phyloP scores from a whole-genome alignment of 2,329 filamentous ascomycete species.

The Scedosporium boydii region DNA sequence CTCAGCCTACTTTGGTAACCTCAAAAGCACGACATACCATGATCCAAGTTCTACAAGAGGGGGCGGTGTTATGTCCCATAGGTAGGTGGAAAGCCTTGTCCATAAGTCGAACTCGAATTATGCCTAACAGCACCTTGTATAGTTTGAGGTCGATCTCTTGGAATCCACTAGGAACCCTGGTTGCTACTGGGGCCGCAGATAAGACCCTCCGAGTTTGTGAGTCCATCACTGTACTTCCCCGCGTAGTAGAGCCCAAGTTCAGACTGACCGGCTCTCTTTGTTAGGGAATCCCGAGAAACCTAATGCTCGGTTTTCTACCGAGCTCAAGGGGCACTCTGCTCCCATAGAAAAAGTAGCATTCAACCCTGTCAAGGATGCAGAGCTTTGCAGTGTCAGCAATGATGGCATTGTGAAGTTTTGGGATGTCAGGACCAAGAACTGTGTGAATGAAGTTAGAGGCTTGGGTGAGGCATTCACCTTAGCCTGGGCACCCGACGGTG shows the following conservation, averaged over 20 bases:
- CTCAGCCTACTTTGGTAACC: constrained; percentile 51
- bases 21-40: constrained; percentile 64
- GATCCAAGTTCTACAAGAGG: constrained; percentile 48
- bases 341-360: constrained; percentile 68
- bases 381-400: constrained; percentile 63
- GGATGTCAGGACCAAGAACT: constrained; percentile 66
- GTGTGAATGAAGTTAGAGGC: constrained; percentile 58
- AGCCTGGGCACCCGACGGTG: constrained; percentile 64
- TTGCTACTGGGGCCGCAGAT: constrained; percentile 71
- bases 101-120: too few relatives aligned
- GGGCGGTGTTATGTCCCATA: constrained; percentile 42
- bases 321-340: constrained; percentile 58
- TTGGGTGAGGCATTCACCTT: constrained; percentile 61
- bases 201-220: constrained; percentile 64
- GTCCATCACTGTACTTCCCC: constrained; percentile 17
- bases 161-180: constrained; percentile 75
- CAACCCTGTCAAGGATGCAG: constrained; percentile 66
- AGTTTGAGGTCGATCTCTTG: constrained; percentile 76
- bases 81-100: constrained; percentile 18
- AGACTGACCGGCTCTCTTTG: not conserved
- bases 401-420: constrained; percentile 71
- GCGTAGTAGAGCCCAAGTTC: not conserved
- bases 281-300: constrained; percentile 67
- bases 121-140: constrained; percentile 4
- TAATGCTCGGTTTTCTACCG: constrained; percentile 64